Evolutionary conservation across 495 filamentous ascomycete genomes (phyloP).

Genomic region (Thozetella sp.): DNA sequence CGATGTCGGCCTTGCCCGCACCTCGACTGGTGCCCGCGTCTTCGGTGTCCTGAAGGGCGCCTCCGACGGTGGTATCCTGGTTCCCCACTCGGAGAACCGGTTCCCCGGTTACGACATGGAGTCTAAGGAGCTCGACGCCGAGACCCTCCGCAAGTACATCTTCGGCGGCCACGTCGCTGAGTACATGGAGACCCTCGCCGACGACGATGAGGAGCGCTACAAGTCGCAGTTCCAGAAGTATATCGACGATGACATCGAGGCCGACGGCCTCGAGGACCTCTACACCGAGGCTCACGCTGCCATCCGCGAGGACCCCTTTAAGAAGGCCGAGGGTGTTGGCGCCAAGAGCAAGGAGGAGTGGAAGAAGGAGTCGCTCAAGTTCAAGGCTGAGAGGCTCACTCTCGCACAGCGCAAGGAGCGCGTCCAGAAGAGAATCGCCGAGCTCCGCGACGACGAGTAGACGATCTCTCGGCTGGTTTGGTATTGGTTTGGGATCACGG

Average conservation of each 20-base stretch:
- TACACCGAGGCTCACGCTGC: constrained; percentile 93
- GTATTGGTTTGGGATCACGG: constrained; percentile 17
- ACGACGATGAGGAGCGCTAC: constrained; percentile 99
- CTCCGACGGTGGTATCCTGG: constrained; percentile 93
- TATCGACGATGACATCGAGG: constrained; percentile 94
- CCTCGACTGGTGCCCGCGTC: constrained; percentile 96
- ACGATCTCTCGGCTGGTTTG: constrained; percentile 19
- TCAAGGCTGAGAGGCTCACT: constrained; percentile 72
- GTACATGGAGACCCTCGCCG: constrained; percentile 99
- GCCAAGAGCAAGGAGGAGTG: constrained; percentile 91
- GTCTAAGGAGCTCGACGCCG: constrained; percentile 92
- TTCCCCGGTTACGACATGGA: constrained; percentile 99
- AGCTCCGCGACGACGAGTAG: constrained; percentile 53
- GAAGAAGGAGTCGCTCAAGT: constrained; percentile 95
- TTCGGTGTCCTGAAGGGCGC: constrained; percentile 99
- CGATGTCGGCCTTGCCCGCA: constrained; percentile 95
- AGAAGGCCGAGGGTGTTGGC: constrained; percentile 80
- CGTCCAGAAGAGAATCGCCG: constrained; percentile 87
- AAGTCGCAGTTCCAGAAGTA: constrained; percentile 97
- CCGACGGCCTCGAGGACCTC: constrained; percentile 95
- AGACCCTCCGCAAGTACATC: constrained; percentile 98
- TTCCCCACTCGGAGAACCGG: constrained; percentile 98
- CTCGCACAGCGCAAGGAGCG: constrained; percentile 76
- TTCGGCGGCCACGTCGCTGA: constrained; percentile 96
- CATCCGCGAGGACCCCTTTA: constrained; percentile 97